phyloP scores from a whole-genome alignment of 2,329 filamentous ascomycete species.

The Colletotrichum camelliae region DNA sequence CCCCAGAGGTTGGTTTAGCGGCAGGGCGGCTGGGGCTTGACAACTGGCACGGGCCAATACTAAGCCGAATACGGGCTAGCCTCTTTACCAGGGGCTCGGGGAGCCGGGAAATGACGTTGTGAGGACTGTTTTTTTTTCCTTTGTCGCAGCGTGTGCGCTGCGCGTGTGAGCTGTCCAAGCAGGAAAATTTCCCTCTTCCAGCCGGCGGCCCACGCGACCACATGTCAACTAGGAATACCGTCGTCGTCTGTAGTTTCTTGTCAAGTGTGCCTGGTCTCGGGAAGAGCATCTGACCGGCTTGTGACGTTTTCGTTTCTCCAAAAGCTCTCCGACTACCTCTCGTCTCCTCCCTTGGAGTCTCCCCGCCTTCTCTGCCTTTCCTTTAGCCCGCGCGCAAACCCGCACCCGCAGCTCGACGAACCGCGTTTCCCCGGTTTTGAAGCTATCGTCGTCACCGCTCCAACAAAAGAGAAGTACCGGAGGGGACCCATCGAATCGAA shows the following conservation, averaged over 20 bases:
- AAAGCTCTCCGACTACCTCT: neutral
- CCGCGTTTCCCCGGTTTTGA: constrained; percentile 3
- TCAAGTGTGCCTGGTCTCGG: neutral
- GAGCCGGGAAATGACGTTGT: constrained; percentile 1
- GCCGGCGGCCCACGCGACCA: constrained; percentile 11
- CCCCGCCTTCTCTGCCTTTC: neutral
- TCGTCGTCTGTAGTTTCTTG: neutral
- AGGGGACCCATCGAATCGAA: neutral
- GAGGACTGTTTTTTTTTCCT: neutral
- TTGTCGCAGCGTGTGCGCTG: neutral
- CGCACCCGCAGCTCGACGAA: neutral
- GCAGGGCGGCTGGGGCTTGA: neutral
- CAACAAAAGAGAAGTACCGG: neutral
- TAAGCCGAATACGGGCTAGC: neutral
- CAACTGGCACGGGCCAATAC: neutral
- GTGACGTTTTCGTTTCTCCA: neutral
- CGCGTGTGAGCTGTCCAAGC: neutral
- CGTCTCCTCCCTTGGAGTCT: neutral
- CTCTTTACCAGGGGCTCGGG: neutral
- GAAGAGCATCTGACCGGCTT: neutral
- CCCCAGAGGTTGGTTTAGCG: neutral
- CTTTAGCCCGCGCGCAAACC: neutral
- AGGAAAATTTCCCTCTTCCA: constrained; percentile 7
- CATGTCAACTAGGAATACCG: constrained; percentile 14
- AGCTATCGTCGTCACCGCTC: constrained; percentile 21